A percentile compares a stretch with the other conserved stretches of the same genome.
These are phyloP conservation scores for Salix viminalis DNA, from an alignment of 345 rosid species.

Conservation along the genomic window DNA sequence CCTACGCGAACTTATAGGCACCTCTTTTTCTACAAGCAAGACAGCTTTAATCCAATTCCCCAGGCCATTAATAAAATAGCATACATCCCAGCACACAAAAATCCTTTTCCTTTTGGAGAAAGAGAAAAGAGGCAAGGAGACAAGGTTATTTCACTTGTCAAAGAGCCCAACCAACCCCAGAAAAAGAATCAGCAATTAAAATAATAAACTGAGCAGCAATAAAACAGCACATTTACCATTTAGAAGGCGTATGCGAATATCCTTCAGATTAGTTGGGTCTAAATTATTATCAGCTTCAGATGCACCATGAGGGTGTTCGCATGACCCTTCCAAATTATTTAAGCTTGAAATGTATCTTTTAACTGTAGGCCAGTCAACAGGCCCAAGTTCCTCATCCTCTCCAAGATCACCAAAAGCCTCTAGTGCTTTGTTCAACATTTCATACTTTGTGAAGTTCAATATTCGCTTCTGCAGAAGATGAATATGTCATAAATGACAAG, in stretches of 20 bases:
- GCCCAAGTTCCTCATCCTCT: constrained; percentile 98
- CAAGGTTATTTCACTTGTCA: not conserved
- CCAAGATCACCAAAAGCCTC: constrained; percentile 81
- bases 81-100: not conserved
- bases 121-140: not conserved
- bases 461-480: constrained; percentile 59
- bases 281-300: constrained; percentile 40
- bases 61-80: not conserved
- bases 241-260: constrained; percentile 77
- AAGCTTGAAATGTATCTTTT: constrained; percentile 64
- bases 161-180: not conserved
- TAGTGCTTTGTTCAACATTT: constrained; percentile 77
- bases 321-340: constrained; percentile 54
- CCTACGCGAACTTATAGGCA: not conserved
- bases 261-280: constrained; percentile 62
- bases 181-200: not conserved
- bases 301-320: constrained; percentile 54
- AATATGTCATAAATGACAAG: not conserved
- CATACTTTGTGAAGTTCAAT: constrained; percentile 76
- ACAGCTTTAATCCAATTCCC: not conserved
- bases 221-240: constrained; percentile 53
- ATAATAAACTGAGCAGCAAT: not conserved
- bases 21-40: not conserved
- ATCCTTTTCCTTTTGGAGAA: not conserved
- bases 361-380: constrained; percentile 90